Base-by-base conservation (phyloP, 2,329 filamentous ascomycete species). In the Arachnopeziza araneosa region DNA sequence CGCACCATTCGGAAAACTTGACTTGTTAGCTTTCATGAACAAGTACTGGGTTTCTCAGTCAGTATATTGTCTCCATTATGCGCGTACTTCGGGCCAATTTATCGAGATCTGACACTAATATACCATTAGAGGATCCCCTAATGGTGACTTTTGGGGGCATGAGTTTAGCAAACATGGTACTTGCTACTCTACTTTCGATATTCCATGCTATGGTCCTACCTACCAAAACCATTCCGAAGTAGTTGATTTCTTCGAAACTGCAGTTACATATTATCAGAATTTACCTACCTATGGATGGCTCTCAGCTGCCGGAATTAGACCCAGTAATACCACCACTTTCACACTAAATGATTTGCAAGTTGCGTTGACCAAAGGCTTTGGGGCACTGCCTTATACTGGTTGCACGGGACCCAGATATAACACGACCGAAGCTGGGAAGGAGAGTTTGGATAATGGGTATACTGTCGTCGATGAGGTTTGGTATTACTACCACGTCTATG, bases 81-180 rank as follows among this genome's bases (percentile, higher is more conserved):
- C 19, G 19, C n/a, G 8, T 50, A 32, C 14, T 6, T 23, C 49
- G n/a, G 49, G 8, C 19, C n/a, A 12, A 22, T 52, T n/a, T 52
- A 10, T 22, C 17, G 36, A 14, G 17, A 44, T 14, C 36, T 14
- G 5, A 23, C n/a, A 3, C 50, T 24, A 23, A 52, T n/a, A 52
- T 23, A 24, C 4, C n/a, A 12, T 10, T 14, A 52, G 50, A 75
- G 75, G 36, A 61, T 78, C 80, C 54, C 77, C 80, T 17, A 88
- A 85, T 73, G 71, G 75, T 55, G 77, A 80, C 36, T 83, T 89
- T 74, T 88, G 85, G 85, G 85, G 74, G 49, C 85, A 88, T 75
- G 85, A 88, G 70, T 88, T 85, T 76, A 80, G 77, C 74, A 88
- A 88, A 76, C 85, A 87, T 72, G 85, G 80, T 2, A 88, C 85